phyloP scores from a whole-genome alignment of 768 basidiomycete genomes.

The Agaricus sinodeliciosus region DNA sequence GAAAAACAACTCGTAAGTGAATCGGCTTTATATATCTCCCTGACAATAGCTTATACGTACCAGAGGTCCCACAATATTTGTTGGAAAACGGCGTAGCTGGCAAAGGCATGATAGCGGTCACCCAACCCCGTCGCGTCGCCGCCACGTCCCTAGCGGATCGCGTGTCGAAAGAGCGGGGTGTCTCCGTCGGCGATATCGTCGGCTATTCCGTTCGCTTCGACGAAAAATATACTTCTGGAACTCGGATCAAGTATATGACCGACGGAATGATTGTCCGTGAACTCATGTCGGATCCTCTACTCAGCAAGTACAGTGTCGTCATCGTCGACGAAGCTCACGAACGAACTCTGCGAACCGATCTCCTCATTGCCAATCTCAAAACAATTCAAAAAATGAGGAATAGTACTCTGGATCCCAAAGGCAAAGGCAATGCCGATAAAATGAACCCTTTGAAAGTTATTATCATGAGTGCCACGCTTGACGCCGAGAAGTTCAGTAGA shows the following conservation, averaged over 20 bases:
- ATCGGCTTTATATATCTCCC: not conserved
- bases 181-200: conserved; percentile 65
- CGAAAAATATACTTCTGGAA: conserved; percentile 62
- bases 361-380: conserved; percentile 89
- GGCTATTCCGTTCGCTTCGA: conserved; percentile 98
- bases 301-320: conserved; percentile 80
- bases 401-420: conserved; percentile 25
- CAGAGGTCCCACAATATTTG: conserved; percentile 96
- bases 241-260: conserved; percentile 92
- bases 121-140: conserved; percentile 93
- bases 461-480: conserved; percentile 96
- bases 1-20: conserved; percentile 93
- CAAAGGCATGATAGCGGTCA: conserved; percentile 78
- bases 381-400: conserved; percentile 69
- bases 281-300: conserved; percentile 68
- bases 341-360: conserved; percentile 87
- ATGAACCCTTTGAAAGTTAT: conserved; percentile 80
- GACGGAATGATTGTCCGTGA: conserved; percentile 98
- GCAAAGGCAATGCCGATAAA: conserved; percentile 36
- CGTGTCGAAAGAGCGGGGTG: conserved; percentile 80
- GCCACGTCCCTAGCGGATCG: conserved; percentile 91
- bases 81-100: conserved; percentile 74
- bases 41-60: not conserved
- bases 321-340: conserved; percentile 98
- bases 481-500: conserved; percentile 88